Conservation (phyloP, 108 stramenopile species). For the Licmophora abbreviata region DNA sequence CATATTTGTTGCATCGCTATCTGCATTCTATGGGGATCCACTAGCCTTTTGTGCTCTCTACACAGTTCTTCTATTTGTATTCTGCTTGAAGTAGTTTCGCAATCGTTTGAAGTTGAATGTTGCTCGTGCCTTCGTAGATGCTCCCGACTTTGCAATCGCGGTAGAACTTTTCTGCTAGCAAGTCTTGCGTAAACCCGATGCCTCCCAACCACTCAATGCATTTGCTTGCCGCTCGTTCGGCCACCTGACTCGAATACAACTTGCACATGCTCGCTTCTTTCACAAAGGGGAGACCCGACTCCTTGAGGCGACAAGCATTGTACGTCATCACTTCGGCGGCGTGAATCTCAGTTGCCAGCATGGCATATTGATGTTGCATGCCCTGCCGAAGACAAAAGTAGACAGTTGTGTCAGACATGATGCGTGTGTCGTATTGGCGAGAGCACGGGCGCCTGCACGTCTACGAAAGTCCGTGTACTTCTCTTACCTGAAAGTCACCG, state of each 20-base stretch:
- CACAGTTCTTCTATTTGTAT: too few species aligned
- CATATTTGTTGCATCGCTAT: too few species aligned
- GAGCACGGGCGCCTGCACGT: neutral
- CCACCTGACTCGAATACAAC: slow-evolving; percentile 83
- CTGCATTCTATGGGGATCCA: too few species aligned
- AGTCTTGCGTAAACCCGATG: slow-evolving; percentile 88
- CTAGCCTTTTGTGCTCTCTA: too few species aligned
- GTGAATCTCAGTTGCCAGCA: slow-evolving; percentile 88
- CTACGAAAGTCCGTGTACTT: neutral
- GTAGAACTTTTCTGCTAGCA: slow-evolving; percentile 90
- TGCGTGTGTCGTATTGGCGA: neutral
- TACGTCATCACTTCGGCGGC: slow-evolving; percentile 88
- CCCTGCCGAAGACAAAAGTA: slow-evolving; percentile 13
- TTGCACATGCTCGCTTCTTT: slow-evolving; percentile 96
- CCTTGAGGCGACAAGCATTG: slow-evolving; percentile 90
- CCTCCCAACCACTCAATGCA: slow-evolving; percentile 93
- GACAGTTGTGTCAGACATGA: neutral
- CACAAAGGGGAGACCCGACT: slow-evolving; percentile 79
- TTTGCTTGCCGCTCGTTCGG: slow-evolving; percentile 76
- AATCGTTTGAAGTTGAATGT: slow-evolving; percentile 57
- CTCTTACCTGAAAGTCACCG: slow-evolving; percentile 75
- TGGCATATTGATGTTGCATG: slow-evolving; percentile 95
- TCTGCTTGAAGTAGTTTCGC: slow-evolving; percentile 21
- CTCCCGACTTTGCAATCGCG: slow-evolving; percentile 95
- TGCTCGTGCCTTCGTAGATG: slow-evolving; percentile 88